Evolutionary conservation across 2,329 filamentous ascomycete species (phyloP).

Genomic region (Fusarium heterosporum): DNA sequence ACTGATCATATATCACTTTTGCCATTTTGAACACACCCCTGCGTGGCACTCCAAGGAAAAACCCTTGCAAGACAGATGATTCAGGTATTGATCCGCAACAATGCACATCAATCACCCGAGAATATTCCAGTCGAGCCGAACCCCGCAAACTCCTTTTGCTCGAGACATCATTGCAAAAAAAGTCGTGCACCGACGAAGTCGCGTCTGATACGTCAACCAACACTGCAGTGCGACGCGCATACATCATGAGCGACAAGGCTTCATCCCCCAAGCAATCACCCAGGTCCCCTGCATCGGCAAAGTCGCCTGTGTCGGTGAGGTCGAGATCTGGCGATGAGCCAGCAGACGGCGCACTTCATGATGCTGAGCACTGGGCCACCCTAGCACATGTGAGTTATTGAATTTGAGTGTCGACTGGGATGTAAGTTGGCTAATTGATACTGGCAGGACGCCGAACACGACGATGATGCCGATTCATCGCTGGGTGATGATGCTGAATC

Average conservation of each 20-base stretch:
- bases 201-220: background rate
- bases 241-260: constrained; percentile 6
- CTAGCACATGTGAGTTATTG: background rate
- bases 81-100: background rate
- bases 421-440: background rate
- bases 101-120: background rate
- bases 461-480: constrained; percentile 15
- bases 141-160: background rate
- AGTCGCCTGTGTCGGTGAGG: background rate
- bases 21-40: background rate
- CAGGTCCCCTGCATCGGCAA: background rate
- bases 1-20: too few species aligned
- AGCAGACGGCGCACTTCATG: background rate
- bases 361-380: constrained; percentile 8
- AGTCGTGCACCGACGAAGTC: background rate
- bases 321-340: background rate
- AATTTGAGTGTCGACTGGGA: too few species aligned
- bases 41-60: background rate
- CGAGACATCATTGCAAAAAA: background rate
- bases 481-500: constrained; percentile 15
- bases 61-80: background rate
- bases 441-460: background rate
- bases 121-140: background rate
- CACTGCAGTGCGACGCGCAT: background rate
- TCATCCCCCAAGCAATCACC: constrained; percentile 9